Percentiles rank a stretch among this genome's conserved stretches.
Evolutionary conservation across 768 basidiomycete species (phyloP).

Genomic region (Psilocybe subaeruginosa): DNA sequence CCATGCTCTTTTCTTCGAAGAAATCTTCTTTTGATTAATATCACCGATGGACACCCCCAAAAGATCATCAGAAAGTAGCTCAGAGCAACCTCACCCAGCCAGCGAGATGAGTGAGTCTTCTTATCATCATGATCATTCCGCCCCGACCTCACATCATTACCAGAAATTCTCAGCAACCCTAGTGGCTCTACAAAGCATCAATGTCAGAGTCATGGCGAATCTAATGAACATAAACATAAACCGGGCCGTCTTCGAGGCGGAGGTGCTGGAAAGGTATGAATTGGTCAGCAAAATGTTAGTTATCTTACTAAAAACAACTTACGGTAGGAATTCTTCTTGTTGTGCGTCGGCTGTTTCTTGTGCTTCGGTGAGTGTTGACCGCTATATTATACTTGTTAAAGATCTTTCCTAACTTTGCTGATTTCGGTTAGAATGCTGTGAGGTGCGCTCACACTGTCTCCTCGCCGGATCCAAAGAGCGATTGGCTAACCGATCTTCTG

Average conservation of each 20-base stretch:
- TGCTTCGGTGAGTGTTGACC: constrained; percentile 11
- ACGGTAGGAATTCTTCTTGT: constrained; percentile 14
- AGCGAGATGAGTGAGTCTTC: constrained; percentile 9
- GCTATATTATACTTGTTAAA: too few species aligned
- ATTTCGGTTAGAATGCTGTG: constrained; percentile 14
- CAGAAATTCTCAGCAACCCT: not conserved
- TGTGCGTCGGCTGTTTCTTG: constrained; percentile 10
- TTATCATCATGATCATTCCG: not conserved
- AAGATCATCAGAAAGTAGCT: not conserved
- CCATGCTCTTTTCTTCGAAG: too few species aligned
- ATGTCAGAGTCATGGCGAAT: not conserved
- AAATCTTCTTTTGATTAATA: not conserved
- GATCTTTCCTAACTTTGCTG: not conserved
- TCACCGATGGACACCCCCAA: not conserved
- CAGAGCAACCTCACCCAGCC: constrained; percentile 2
- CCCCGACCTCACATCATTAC: not conserved
- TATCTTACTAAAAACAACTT: not conserved
- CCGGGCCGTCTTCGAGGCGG: constrained; percentile 2
- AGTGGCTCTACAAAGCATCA: not conserved
- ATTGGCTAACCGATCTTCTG: not conserved
- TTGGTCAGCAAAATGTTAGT: not conserved
- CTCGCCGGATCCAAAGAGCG: not conserved
- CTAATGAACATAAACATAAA: not conserved
- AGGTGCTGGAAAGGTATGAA: constrained; percentile 2
- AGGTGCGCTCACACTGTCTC: constrained; percentile 2